phyloP scores from a whole-genome alignment of 2,329 filamentous ascomycete genomes.

The Aureobasidium sp. region DNA sequence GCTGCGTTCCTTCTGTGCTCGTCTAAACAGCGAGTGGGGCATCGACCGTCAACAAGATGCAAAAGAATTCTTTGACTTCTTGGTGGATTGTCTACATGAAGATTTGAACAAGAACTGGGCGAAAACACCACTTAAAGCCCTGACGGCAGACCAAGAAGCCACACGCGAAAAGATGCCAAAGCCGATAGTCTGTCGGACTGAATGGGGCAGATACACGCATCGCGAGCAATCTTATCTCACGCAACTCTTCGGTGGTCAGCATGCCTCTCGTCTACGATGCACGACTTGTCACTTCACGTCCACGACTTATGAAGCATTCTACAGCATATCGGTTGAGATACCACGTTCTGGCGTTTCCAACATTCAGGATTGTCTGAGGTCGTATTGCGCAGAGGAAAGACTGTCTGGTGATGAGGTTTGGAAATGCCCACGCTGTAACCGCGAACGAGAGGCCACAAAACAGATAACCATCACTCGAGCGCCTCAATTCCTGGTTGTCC shows the following conservation, averaged over 20 bases:
- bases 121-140: constrained; percentile 48
- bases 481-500: constrained; percentile 70
- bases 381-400: constrained; percentile 61
- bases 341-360: constrained; percentile 53
- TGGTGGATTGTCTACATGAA: constrained; percentile 74
- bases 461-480: constrained; percentile 68
- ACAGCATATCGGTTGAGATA: constrained; percentile 65
- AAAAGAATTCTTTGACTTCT: constrained; percentile 79
- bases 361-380: constrained; percentile 61
- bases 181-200: constrained; percentile 59
- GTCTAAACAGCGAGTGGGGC: constrained; percentile 60
- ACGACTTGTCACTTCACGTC: constrained; percentile 55
- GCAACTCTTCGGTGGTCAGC: constrained; percentile 68
- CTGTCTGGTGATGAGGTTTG: constrained; percentile 61
- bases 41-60: constrained; percentile 79
- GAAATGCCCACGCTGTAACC: constrained; percentile 69
- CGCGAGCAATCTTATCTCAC: constrained; percentile 70
- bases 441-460: constrained; percentile 59
- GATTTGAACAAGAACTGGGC: constrained; percentile 71
- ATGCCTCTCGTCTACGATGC: constrained; percentile 55
- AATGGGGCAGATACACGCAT: constrained; percentile 66
- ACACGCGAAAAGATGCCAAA: constrained; percentile 54
- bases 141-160: constrained; percentile 55
- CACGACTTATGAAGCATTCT: constrained; percentile 63
- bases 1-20: constrained; percentile 54